Evolutionary conservation across 768 basidiomycete genomes (phyloP).

Genomic region (Hysterangium stoloniferum): DNA sequence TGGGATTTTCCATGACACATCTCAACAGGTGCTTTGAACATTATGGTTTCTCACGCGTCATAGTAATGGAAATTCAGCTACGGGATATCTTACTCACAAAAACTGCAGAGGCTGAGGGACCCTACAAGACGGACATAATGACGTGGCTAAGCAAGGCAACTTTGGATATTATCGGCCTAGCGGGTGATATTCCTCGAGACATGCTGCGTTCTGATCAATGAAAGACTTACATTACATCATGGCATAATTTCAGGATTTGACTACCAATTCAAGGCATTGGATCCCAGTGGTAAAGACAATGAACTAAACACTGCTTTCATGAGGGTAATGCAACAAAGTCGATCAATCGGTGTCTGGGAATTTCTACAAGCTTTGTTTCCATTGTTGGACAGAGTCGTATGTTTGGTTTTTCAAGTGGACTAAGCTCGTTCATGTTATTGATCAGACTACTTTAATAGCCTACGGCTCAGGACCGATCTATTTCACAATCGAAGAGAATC

Average conservation of each 20-base stretch:
- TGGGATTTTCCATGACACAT: conserved; percentile 6
- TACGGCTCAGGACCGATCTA: conserved; percentile 13
- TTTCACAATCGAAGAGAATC: conserved; percentile 10
- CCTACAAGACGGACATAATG: conserved; percentile 13
- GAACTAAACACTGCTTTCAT: conserved; percentile 29
- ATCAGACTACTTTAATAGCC: conserved; percentile 16
- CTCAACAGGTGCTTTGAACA: conserved; percentile 21
- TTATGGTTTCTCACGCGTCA: too few species aligned
- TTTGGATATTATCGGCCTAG: conserved; percentile 20
- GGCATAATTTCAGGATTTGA: conserved; percentile 27
- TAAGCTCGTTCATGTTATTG: background rate
- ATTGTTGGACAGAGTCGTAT: conserved; percentile 31
- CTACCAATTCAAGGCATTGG: conserved; percentile 29
- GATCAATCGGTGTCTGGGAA: conserved; percentile 9
- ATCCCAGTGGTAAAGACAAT: conserved; percentile 18
- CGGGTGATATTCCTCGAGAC: conserved; percentile 12
- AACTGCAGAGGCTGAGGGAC: conserved; percentile 21
- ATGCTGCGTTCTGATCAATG: background rate
- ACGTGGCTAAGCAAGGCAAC: conserved; percentile 18
- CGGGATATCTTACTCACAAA: conserved; percentile 39
- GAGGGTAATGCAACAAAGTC: conserved; percentile 21
- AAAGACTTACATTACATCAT: background rate
- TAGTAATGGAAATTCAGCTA: conserved; percentile 33
- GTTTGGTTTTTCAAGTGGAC: conserved; percentile 8
- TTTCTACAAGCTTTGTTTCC: conserved; percentile 31